Conservation (phyloP, 2,329 filamentous ascomycete genomes). For the Exophiala bonariae region DNA sequence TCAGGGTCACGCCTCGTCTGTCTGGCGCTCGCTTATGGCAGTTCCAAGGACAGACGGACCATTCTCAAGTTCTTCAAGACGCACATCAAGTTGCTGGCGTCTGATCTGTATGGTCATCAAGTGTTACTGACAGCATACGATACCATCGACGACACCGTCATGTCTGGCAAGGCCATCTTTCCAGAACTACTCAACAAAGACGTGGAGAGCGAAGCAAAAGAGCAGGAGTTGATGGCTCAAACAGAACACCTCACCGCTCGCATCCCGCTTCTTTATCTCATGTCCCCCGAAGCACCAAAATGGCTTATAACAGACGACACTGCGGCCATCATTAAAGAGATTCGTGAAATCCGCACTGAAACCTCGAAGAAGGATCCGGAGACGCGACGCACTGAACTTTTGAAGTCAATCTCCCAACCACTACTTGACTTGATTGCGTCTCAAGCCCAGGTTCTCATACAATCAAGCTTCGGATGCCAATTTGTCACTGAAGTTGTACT, state of each 20-base stretch:
- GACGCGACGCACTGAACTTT: constrained; percentile 71
- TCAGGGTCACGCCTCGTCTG: constrained; percentile 81
- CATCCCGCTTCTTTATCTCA: constrained; percentile 75
- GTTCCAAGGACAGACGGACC: constrained; percentile 88
- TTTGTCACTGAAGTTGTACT: constrained; percentile 82
- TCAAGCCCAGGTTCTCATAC: constrained; percentile 66
- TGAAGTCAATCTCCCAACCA: constrained; percentile 70
- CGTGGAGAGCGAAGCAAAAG: constrained; percentile 35
- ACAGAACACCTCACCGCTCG: constrained; percentile 51
- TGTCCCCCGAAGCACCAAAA: constrained; percentile 63
- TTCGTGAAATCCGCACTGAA: constrained; percentile 74
- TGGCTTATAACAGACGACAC: constrained; percentile 65
- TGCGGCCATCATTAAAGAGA: constrained; percentile 70
- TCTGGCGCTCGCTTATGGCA: constrained; percentile 78
- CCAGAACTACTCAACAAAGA: constrained; percentile 79
- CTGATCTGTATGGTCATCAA: constrained; percentile 74
- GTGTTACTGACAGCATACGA: constrained; percentile 86
- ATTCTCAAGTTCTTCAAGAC: constrained; percentile 89
- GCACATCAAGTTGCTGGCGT: constrained; percentile 80
- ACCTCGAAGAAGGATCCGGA: constrained; percentile 93
- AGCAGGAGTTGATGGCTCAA: constrained; percentile 46
- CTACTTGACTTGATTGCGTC: constrained; percentile 72
- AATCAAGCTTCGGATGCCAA: constrained; percentile 81
- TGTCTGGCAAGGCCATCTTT: constrained; percentile 82
- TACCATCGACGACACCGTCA: constrained; percentile 89